Evolutionary conservation across 1,284 basidiomycete species (phyloP).

Genomic region (Sporisorium exsertum): DNA sequence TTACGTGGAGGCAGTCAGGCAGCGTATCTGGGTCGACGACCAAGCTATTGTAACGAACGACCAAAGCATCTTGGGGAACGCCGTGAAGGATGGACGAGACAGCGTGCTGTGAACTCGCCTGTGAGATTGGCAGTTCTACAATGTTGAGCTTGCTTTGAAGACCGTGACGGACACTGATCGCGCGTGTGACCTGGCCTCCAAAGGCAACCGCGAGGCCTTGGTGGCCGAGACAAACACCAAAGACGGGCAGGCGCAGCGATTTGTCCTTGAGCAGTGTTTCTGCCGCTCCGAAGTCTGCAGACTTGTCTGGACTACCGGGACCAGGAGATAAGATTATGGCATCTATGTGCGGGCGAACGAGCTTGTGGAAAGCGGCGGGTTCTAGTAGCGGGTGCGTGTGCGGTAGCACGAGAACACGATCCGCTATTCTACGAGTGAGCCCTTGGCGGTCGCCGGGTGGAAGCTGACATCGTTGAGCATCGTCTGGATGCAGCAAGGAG

Average conservation of each 20-base stretch:
- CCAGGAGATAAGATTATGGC: slow-evolving; percentile 66
- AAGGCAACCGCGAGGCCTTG: slow-evolving; percentile 86
- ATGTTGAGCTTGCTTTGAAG: slow-evolving; percentile 49
- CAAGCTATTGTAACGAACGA: slow-evolving; percentile 82
- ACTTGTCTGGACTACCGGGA: slow-evolving; percentile 58
- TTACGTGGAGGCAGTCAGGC: slow-evolving; percentile 71
- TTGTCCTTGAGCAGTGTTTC: slow-evolving; percentile 50
- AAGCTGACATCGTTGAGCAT: neutral
- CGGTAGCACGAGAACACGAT: slow-evolving; percentile 60
- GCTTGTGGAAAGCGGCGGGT: slow-evolving; percentile 39
- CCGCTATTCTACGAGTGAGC: slow-evolving; percentile 19
- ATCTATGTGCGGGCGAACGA: slow-evolving; percentile 62
- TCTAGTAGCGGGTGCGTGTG: slow-evolving; percentile 57
- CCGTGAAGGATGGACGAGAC: slow-evolving; percentile 76
- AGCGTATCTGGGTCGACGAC: slow-evolving; percentile 70
- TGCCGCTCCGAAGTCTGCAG: slow-evolving; percentile 61
- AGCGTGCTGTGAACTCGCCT: slow-evolving; percentile 12
- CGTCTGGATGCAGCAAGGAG: slow-evolving; percentile 43
- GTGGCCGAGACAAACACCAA: slow-evolving; percentile 90
- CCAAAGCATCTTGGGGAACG: slow-evolving; percentile 74
- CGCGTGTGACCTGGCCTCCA: slow-evolving; percentile 73
- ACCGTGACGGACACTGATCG: slow-evolving; percentile 57
- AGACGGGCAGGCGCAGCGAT: slow-evolving; percentile 75
- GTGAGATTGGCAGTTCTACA: neutral
- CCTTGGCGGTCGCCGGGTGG: slow-evolving; percentile 4